Conservation (phyloP, 805 yeast genomes). For the Dipodascopsis uninucleata region DNA sequence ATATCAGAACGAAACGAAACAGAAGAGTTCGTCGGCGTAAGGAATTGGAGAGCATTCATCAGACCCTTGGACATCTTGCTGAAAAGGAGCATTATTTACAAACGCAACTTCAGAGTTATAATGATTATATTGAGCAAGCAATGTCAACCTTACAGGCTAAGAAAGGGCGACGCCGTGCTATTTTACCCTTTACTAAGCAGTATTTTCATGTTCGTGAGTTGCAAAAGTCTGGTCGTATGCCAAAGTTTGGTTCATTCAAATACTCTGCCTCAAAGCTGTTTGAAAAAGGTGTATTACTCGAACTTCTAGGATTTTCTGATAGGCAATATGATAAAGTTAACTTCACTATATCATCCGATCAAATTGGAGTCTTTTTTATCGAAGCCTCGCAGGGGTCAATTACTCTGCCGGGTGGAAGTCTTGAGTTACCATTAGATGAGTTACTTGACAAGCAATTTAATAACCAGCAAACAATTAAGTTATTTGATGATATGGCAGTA, state of each 20-base stretch:
- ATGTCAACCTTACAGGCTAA: conserved; percentile 48
- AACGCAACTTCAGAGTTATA: conserved; percentile 43
- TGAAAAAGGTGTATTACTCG: conserved; percentile 66
- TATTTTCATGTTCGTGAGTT: conserved; percentile 71
- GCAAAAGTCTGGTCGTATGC: conserved; percentile 57
- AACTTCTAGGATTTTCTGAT: conserved; percentile 50
- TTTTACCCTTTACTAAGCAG: conserved; percentile 62
- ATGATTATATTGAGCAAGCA: conserved; percentile 49
- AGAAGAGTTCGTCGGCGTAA: conserved; percentile 46
- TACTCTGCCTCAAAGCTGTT: conserved; percentile 70
- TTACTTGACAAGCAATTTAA: conserved; percentile 66
- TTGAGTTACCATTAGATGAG: conserved; percentile 63
- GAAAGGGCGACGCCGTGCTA: conserved; percentile 33
- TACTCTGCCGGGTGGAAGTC: conserved; percentile 52
- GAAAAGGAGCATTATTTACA: conserved; percentile 46
- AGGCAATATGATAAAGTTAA: conserved; percentile 60
- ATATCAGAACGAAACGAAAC: conserved; percentile 58
- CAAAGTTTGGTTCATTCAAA: conserved; percentile 68
- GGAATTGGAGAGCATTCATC: conserved; percentile 46
- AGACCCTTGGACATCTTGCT: conserved; percentile 45
- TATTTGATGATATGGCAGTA: conserved; percentile 65
- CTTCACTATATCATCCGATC: conserved; percentile 72
- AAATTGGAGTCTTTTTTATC: conserved; percentile 65
- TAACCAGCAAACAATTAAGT: conserved; percentile 47
- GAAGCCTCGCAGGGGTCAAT: conserved; percentile 67